Conservation (phyloP, 2,329 filamentous ascomycete genomes). For the Exophiala sp. region DNA sequence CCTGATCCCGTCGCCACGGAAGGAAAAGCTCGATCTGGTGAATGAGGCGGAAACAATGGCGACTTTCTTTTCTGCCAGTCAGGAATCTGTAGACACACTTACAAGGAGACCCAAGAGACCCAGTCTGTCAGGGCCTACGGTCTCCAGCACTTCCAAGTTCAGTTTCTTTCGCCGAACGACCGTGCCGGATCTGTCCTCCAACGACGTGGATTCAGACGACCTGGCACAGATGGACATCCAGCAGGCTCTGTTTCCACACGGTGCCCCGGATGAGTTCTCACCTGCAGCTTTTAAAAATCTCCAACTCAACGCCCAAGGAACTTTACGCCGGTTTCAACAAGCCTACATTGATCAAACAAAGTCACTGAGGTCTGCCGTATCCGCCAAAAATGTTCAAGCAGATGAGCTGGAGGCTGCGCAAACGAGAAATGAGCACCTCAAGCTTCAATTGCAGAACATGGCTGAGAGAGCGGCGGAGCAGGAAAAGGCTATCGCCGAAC, state of each 20-base stretch:
- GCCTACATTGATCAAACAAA: conserved; percentile 51
- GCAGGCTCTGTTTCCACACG: conserved; percentile 50
- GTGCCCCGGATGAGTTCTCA: conserved; percentile 43
- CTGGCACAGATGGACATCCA: conserved; percentile 51
- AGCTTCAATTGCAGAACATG: conserved; percentile 57
- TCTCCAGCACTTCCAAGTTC: conserved; percentile 35
- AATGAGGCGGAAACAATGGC: conserved; percentile 18
- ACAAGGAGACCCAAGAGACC: conserved; percentile 26
- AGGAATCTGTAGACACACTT: conserved; percentile 16
- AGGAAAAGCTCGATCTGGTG: conserved; percentile 28
- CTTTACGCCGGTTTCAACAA: conserved; percentile 50
- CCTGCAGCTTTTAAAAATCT: conserved; percentile 54
- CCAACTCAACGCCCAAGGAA: conserved; percentile 50
- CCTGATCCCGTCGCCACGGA: conserved; percentile 32
- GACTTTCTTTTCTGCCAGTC: conserved; percentile 20
- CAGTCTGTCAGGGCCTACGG: conserved; percentile 31
- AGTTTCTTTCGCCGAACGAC: conserved; percentile 40
- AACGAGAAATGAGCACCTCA: conserved; percentile 52
- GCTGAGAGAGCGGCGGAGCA: conserved; percentile 51
- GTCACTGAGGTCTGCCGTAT: conserved; percentile 46
- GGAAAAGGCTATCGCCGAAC: conserved; percentile 50
- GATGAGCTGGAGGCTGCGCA: conserved; percentile 58
- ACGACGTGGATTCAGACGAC: conserved; percentile 43
- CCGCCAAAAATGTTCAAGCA: conserved; percentile 52
- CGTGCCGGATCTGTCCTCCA: conserved; percentile 29